Conservation (phyloP, 1,139 yeast genomes). For the Suhomyces guaymorum region DNA sequence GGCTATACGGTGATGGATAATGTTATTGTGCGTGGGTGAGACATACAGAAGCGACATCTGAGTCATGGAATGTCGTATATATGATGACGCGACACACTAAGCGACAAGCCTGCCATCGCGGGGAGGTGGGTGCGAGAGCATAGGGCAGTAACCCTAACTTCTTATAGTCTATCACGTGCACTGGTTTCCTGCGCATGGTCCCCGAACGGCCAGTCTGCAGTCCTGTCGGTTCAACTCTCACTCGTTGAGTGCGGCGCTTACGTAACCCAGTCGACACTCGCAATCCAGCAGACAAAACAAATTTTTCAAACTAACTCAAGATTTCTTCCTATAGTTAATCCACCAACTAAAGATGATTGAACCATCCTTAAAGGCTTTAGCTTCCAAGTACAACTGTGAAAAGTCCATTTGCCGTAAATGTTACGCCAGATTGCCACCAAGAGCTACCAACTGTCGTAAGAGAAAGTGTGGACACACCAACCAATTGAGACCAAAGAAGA, state of each 20-base stretch:
- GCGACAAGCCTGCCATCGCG: too few relatives aligned
- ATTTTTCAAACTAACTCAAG: slow-evolving; percentile 4
- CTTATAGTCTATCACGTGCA: not conserved
- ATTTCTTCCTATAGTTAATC: slow-evolving; percentile 9
- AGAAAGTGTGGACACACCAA: slow-evolving; percentile 99
- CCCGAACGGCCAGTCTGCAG: not conserved
- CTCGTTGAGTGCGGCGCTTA: too few relatives aligned
- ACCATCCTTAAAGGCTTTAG: slow-evolving; percentile 98
- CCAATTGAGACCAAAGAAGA: slow-evolving; percentile 99
- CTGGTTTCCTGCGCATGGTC: not conserved
- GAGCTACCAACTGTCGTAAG: slow-evolving; percentile 99
- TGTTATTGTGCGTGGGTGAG: slow-evolving; percentile 3
- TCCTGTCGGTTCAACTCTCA: too few relatives aligned
- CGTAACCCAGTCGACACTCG: slow-evolving; percentile 5
- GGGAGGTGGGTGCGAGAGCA: too few relatives aligned
- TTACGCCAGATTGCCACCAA: slow-evolving; percentile 99
- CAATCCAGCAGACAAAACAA: slow-evolving; percentile 7
- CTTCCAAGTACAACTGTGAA: slow-evolving; percentile 99
- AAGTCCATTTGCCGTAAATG: slow-evolving; percentile 99
- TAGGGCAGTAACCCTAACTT: slow-evolving; percentile 4
- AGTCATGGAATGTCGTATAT: slow-evolving; percentile 1
- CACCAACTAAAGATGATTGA: slow-evolving; percentile 65
- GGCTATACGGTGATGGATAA: not conserved
- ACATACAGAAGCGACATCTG: slow-evolving; percentile 1
- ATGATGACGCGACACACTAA: slow-evolving; percentile 1